phyloP scores from a whole-genome alignment of 192 early-diverging fungal genomes.

The Linnemannia zychae region DNA sequence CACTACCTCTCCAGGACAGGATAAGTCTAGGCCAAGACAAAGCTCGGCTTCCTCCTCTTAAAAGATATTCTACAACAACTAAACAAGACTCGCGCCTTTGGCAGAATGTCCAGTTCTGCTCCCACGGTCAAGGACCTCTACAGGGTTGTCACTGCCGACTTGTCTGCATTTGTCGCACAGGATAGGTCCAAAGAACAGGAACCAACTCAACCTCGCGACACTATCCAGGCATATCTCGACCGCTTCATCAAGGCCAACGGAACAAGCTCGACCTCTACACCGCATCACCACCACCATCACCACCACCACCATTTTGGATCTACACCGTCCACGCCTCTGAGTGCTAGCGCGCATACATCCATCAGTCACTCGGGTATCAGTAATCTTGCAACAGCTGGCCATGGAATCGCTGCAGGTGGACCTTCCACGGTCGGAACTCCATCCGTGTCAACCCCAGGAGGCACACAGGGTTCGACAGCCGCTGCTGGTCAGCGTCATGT shows the following conservation, averaged over 20 bases:
- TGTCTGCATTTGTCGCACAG: slow-evolving; percentile 15
- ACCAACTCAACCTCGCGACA: slow-evolving; percentile 10
- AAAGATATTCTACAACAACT: neutral
- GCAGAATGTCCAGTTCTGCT: slow-evolving; percentile 39
- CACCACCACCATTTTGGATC: neutral
- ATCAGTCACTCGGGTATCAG: neutral
- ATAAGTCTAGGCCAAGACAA: neutral
- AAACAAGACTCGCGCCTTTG: neutral
- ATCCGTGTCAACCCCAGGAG: neutral
- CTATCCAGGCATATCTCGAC: slow-evolving; percentile 44
- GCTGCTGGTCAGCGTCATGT: slow-evolving; percentile 42
- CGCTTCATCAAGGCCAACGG: slow-evolving; percentile 35
- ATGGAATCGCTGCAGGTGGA: slow-evolving; percentile 8
- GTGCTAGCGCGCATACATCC: neutral
- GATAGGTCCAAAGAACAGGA: slow-evolving; percentile 24
- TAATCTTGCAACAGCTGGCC: slow-evolving; percentile 1
- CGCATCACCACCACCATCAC: neutral
- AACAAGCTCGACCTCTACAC: neutral
- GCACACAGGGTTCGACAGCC: neutral
- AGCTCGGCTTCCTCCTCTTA: neutral
- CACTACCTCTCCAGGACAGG: neutral
- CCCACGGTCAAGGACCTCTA: slow-evolving; percentile 52
- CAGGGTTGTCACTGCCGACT: slow-evolving; percentile 40
- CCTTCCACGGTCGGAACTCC: neutral
- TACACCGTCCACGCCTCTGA: neutral